Evolutionary conservation across 208 protist genomes (phyloP), one percentile per base, ranked within the genome.

Genomic region (Crithidia brevicula): DNA sequence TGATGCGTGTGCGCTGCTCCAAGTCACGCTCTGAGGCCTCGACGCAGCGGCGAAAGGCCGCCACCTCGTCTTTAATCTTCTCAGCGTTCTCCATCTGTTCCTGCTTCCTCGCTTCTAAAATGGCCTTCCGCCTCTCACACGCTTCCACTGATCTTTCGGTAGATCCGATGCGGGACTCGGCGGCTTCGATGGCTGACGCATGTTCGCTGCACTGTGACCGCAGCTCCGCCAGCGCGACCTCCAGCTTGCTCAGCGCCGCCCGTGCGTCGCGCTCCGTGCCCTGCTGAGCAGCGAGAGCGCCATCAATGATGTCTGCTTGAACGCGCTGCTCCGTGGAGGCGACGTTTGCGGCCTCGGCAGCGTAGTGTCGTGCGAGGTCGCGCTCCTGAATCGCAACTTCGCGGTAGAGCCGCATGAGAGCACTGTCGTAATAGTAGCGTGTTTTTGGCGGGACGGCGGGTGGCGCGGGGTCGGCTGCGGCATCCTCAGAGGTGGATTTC

Each of bases 61-160:
- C 62, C 20, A 83, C 57, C 38, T 91, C 62, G 45, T 74, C 64
- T n/a, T 79, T 77, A 22, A 80, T 85, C n/a, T 66, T 67, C 28
- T 86, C 85, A 28, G 75, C 77, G 38, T 90, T 83, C 40, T 79
- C 79, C 88, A 89, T 89, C 65, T 89, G 84, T 20, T 77, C 50
- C 15, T 61, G 45, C 33, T 85, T 90, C 50, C 63, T 75, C n/a
- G 79, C 67, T 45, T 90, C 79, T 25, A 90, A 60, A 22, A 66
- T 28, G 0, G 59, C 23, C 20, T 76, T 82, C 22, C 77, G 63
- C n/a, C 15, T 62, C 11, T 64, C 23, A 43, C 71, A 79, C 13
- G 60, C 81, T 20, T 63, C 40, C 9, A 36, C 67, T 16, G 80
- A 54, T 20, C 61, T 46, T 33, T 79, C 69, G 23, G 74, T 77